Percentiles rank a stretch among this genome's conserved stretches.
phyloP scores from a whole-genome alignment of 306 rosid species.

The Cicer cuneatum region DNA sequence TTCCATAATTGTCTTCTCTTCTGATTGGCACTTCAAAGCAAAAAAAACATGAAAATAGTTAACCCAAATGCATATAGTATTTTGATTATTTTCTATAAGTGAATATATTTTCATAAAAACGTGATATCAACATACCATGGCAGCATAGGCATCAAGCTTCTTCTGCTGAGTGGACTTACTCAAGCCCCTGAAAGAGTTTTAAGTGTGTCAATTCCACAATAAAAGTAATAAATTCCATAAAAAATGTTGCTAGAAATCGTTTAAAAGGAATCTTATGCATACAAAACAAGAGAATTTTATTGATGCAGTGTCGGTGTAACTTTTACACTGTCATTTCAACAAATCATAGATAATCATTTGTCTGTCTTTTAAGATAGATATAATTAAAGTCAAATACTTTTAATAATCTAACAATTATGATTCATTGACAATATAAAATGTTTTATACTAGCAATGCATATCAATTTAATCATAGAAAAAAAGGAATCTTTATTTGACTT shows the following conservation, averaged over 20 bases:
- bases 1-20: neutral
- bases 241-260: neutral
- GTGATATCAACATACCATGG: slow-evolving; percentile 48
- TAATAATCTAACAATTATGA: too few relatives aligned
- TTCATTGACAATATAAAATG: too few relatives aligned
- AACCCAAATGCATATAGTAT: neutral
- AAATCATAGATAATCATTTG: too few relatives aligned
- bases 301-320: too few relatives aligned
- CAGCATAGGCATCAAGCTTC: slow-evolving; percentile 57
- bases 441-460: too few relatives aligned
- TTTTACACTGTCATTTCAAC: too few relatives aligned
- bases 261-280: neutral
- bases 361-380: too few relatives aligned
- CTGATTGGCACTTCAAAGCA: neutral
- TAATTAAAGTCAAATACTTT: too few relatives aligned
- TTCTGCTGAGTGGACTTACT: slow-evolving; percentile 46
- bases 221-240: neutral
- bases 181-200: slow-evolving; percentile 54
- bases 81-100: neutral
- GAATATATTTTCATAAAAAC: slow-evolving; percentile 12
- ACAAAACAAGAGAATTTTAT: neutral
- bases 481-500: neutral
- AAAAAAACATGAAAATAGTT: neutral
- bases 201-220: slow-evolving; percentile 24
- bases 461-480: too few relatives aligned